Evolutionary conservation across 2,329 filamentous ascomycete species (phyloP).

Genomic region (Alternaria angustiovoidea): DNA sequence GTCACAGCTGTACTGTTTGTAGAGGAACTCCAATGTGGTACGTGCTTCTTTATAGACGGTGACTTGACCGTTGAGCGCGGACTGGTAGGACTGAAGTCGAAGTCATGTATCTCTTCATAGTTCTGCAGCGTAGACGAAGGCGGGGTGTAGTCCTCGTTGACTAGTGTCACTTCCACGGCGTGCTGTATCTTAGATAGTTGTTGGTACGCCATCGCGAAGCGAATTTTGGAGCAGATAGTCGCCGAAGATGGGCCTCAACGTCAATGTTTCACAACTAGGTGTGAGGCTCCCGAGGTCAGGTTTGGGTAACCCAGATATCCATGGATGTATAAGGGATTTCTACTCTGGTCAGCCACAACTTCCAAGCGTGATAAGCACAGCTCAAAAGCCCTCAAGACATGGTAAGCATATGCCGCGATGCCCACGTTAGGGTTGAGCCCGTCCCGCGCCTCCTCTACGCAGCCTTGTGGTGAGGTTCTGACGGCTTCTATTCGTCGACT

Average conservation of each 20-base stretch:
- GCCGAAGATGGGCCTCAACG: background rate
- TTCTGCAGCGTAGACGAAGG: conserved; percentile 7
- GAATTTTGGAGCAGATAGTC: background rate
- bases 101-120: conserved; percentile 12
- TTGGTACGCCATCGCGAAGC: conserved; percentile 12
- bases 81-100: conserved; percentile 13
- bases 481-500: background rate
- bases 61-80: conserved; percentile 5
- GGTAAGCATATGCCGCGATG: conserved; percentile 2
- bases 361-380: conserved; percentile 8
- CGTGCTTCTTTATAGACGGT: conserved; percentile 14
- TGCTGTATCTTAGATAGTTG: conserved; percentile 12
- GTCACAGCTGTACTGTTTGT: conserved; percentile 14
- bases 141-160: conserved; percentile 6
- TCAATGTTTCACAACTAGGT: background rate
- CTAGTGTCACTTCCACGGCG: conserved; percentile 6
- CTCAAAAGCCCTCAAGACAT: background rate
- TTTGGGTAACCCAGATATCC: background rate
- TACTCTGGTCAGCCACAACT: background rate
- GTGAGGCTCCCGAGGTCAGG: background rate
- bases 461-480: background rate
- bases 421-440: conserved; percentile 2
- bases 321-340: conserved; percentile 1
- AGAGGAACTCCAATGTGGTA: conserved; percentile 14
- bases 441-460: background rate